Conservation (phyloP, 805 yeast genomes). For the Candida jianshihensis region DNA sequence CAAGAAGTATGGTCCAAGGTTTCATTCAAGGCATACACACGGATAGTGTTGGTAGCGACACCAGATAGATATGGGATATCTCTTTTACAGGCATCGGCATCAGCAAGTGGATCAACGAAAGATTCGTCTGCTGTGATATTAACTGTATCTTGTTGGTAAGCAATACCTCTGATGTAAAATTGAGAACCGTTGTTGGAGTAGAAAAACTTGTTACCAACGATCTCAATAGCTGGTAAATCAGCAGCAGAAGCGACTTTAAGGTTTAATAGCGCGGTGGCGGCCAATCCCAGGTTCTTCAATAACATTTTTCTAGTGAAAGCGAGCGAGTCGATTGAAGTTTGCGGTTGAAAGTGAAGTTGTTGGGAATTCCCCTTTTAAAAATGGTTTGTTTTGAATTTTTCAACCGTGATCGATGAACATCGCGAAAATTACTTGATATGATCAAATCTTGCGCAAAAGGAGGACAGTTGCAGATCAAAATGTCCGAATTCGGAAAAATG, state of each 20-base stretch:
- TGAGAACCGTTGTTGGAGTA: slow-evolving; percentile 73
- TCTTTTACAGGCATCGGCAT: slow-evolving; percentile 53
- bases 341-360: slow-evolving; percentile 3
- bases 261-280: slow-evolving; percentile 28
- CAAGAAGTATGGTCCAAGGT: slow-evolving; percentile 59
- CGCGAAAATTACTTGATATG: too few species aligned
- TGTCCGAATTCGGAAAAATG: not conserved
- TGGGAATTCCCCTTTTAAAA: too few species aligned
- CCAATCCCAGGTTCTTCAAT: slow-evolving; percentile 25
- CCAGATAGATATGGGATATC: slow-evolving; percentile 65
- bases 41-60: slow-evolving; percentile 59
- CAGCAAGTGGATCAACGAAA: slow-evolving; percentile 68
- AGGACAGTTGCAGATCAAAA: too few species aligned
- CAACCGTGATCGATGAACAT: too few species aligned
- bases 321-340: not conserved
- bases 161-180: slow-evolving; percentile 71
- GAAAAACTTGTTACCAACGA: slow-evolving; percentile 73
- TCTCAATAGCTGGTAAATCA: slow-evolving; percentile 57
- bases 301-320: slow-evolving; percentile 22
- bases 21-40: slow-evolving; percentile 72
- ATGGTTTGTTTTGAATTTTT: not conserved
- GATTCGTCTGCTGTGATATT: slow-evolving; percentile 36
- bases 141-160: slow-evolving; percentile 67
- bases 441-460: too few species aligned
- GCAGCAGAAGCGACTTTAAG: slow-evolving; percentile 30